Conservation (phyloP, 805 yeast species). For the Saccharomycopsis vini region DNA sequence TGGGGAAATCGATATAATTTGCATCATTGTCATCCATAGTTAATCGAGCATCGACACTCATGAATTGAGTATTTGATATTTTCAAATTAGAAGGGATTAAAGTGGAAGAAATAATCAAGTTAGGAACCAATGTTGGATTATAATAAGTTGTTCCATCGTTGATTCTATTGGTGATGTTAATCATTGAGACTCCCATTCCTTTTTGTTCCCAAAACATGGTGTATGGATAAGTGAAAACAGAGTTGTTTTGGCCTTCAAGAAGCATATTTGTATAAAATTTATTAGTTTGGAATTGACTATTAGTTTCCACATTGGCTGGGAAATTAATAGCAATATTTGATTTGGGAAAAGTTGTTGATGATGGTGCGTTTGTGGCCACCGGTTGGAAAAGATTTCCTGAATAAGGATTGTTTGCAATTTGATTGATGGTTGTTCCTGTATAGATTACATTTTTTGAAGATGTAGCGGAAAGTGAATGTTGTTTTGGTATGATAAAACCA, state of each 20-base stretch:
- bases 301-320: conserved; percentile 25
- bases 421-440: neutral
- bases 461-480: neutral
- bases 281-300: conserved; percentile 51
- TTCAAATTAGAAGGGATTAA: too few relatives aligned
- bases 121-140: conserved; percentile 49
- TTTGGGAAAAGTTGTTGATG: conserved; percentile 34
- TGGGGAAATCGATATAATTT: conserved; percentile 39
- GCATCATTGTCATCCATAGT: too few relatives aligned
- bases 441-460: neutral
- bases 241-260: conserved; percentile 43
- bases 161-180: conserved; percentile 25
- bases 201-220: conserved; percentile 28
- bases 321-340: conserved; percentile 32
- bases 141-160: conserved; percentile 31
- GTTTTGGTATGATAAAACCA: too few relatives aligned
- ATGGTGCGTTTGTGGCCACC: conserved; percentile 33
- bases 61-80: neutral
- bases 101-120: conserved; percentile 37
- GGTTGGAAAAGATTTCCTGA: conserved; percentile 29
- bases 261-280: conserved; percentile 64
- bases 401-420: neutral
- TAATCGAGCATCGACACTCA: neutral
- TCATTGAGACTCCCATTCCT: conserved; percentile 58
- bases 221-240: conserved; percentile 63